These are phyloP conservation scores for Durio zibethinus DNA, from an alignment of 345 rosid species.

Conservation along the genomic window DNA sequence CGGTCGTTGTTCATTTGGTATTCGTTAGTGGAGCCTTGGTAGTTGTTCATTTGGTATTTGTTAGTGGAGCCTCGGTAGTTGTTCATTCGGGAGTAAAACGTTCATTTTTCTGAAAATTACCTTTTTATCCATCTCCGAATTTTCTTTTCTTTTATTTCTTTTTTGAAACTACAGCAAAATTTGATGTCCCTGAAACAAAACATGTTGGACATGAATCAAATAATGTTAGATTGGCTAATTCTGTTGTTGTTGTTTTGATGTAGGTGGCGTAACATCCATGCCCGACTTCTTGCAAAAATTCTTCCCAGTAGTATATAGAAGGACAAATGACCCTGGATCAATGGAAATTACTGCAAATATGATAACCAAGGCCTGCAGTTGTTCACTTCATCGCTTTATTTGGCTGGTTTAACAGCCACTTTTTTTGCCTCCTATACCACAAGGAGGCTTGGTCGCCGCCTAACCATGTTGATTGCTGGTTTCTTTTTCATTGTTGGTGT, in stretches of 20 bases:
- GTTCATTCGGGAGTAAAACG: not conserved
- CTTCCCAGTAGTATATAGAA: slow-evolving; percentile 64
- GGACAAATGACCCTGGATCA: slow-evolving; percentile 26
- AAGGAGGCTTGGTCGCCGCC: slow-evolving; percentile 67
- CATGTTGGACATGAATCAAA: too few relatives aligned
- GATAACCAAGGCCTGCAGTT: slow-evolving; percentile 87
- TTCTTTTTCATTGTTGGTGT: slow-evolving; percentile 74
- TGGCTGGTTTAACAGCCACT: slow-evolving; percentile 84
- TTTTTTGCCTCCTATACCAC: slow-evolving; percentile 96
- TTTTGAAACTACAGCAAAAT: not conserved
- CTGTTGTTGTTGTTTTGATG: not conserved
- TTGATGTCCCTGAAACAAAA: not conserved
- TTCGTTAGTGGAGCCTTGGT: not conserved
- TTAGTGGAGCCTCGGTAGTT: not conserved
- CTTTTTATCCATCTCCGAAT: not conserved
- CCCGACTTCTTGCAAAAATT: slow-evolving; percentile 70
- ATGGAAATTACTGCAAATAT: slow-evolving; percentile 82
- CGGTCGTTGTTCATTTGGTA: not conserved
- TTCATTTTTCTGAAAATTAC: not conserved
- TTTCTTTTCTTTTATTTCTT: not conserved
- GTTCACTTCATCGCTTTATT: slow-evolving; percentile 89
- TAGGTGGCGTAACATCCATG: slow-evolving; percentile 96
- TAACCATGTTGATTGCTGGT: slow-evolving; percentile 91
- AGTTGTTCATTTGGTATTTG: not conserved
- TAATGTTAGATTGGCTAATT: too few relatives aligned